Evolutionary conservation across 169 alveolate genomes (phyloP).

Genomic region (Pseudocohnilembus persalinus): DNA sequence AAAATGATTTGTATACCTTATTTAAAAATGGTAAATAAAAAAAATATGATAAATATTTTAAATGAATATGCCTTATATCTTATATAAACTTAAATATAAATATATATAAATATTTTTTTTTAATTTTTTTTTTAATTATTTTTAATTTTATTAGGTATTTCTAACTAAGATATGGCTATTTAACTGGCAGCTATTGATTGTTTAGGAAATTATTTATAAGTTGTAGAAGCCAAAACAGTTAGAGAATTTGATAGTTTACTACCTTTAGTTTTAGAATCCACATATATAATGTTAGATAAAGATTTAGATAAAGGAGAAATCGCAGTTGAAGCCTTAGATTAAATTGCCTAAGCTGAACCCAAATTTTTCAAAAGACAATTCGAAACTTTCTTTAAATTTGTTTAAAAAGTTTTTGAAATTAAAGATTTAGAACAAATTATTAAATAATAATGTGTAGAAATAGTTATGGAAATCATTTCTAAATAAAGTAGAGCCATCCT

Average conservation of each 20-base stretch:
- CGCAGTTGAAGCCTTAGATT: constrained; percentile 68
- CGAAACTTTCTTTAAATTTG: neutral
- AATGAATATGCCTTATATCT: too few relatives aligned
- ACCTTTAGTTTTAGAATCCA: neutral
- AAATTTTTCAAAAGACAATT: constrained; percentile 49
- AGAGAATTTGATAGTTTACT: neutral
- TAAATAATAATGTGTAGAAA: neutral
- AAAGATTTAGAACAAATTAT: neutral
- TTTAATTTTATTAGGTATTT: neutral
- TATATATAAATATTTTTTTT: too few relatives aligned
- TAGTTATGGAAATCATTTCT: neutral
- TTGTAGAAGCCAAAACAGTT: neutral
- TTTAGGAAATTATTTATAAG: neutral
- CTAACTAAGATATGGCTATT: neutral
- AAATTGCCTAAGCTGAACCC: constrained; percentile 82
- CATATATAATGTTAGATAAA: constrained; percentile 31
- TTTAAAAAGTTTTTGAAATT: neutral
- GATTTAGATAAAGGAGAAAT: constrained; percentile 70
- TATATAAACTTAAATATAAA: too few relatives aligned
- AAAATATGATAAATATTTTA: too few relatives aligned
- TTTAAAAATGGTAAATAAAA: neutral
- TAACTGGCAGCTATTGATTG: neutral
- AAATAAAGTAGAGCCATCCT: neutral
- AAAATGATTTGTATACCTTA: neutral
- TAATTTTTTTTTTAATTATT: too few relatives aligned